Evolutionary conservation across 2,329 filamentous ascomycete species (phyloP).

Genomic region (Alternaria ethzedia): DNA sequence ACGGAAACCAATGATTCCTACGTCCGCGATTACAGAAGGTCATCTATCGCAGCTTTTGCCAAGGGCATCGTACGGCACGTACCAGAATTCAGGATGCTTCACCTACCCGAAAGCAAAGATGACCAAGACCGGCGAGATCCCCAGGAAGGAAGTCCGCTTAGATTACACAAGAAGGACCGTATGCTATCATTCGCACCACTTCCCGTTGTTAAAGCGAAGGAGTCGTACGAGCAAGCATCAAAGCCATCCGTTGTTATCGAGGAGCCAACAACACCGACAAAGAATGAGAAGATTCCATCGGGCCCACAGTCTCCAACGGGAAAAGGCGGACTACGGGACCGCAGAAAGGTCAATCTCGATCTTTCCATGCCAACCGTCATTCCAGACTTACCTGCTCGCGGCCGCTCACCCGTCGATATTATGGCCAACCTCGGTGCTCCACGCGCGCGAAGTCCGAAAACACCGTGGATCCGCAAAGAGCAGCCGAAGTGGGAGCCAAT

Average conservation of each 20-base stretch:
- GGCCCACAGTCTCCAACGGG: neutral
- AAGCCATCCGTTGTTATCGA: constrained; percentile 2
- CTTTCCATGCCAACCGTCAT: constrained; percentile 32
- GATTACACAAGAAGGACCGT: constrained; percentile 11
- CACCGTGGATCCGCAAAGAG: constrained; percentile 25
- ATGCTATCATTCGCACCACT: constrained; percentile 17
- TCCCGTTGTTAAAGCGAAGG: neutral
- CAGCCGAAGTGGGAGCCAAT: constrained; percentile 18
- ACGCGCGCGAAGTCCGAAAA: constrained; percentile 36
- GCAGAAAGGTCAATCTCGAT: constrained; percentile 37
- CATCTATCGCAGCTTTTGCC: constrained; percentile 35
- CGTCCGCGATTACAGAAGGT: constrained; percentile 20
- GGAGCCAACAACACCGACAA: neutral
- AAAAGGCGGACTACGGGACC: constrained; percentile 31
- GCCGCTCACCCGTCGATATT: constrained; percentile 12
- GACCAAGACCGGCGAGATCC: neutral
- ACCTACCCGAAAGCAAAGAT: constrained; percentile 6
- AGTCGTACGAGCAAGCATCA: neutral
- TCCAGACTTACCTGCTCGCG: constrained; percentile 27
- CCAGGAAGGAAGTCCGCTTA: neutral
- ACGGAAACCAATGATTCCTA: constrained; percentile 3
- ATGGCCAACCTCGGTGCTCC: constrained; percentile 26
- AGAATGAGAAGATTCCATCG: neutral
- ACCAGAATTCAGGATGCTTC: constrained; percentile 31
- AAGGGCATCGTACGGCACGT: constrained; percentile 28